Conservation (phyloP, 2,329 filamentous ascomycete genomes). For the Neonectria ditissima region DNA sequence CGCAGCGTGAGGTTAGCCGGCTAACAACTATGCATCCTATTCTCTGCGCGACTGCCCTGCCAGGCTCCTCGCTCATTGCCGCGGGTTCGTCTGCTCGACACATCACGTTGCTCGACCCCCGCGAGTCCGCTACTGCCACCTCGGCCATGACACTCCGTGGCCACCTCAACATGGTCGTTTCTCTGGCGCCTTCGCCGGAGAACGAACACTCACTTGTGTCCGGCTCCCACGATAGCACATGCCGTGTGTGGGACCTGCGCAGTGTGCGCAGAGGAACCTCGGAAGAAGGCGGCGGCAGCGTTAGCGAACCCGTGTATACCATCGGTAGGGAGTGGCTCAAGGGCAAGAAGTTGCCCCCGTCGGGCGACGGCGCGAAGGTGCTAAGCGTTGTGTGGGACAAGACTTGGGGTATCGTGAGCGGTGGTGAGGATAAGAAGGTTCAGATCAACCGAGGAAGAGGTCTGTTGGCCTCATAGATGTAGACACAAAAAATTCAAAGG, state of each 20-base stretch:
- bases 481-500: conserved; percentile 28
- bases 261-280: conserved; percentile 70
- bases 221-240: conserved; percentile 92
- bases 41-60: conserved; percentile 80
- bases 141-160: conserved; percentile 92
- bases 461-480: conserved; percentile 54
- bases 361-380: conserved; percentile 89
- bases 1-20: conserved; percentile 80
- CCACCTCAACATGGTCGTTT: conserved; percentile 79
- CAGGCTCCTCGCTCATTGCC: conserved; percentile 70
- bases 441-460: conserved; percentile 84
- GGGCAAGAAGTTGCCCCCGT: conserved; percentile 71
- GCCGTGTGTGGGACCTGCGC: conserved; percentile 92
- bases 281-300: conserved; percentile 70
- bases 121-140: conserved; percentile 79
- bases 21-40: conserved; percentile 87
- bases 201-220: conserved; percentile 88
- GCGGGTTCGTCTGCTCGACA: conserved; percentile 87
- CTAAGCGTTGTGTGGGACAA: conserved; percentile 89
- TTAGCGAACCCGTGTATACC: conserved; percentile 80
- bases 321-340: conserved; percentile 81
- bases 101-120: conserved; percentile 93
- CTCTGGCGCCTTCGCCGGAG: conserved; percentile 63
- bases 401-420: conserved; percentile 89
- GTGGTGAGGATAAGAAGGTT: conserved; percentile 91